Conservation (phyloP, 2,329 filamentous ascomycete species). For the Penicillium sumatraense region DNA sequence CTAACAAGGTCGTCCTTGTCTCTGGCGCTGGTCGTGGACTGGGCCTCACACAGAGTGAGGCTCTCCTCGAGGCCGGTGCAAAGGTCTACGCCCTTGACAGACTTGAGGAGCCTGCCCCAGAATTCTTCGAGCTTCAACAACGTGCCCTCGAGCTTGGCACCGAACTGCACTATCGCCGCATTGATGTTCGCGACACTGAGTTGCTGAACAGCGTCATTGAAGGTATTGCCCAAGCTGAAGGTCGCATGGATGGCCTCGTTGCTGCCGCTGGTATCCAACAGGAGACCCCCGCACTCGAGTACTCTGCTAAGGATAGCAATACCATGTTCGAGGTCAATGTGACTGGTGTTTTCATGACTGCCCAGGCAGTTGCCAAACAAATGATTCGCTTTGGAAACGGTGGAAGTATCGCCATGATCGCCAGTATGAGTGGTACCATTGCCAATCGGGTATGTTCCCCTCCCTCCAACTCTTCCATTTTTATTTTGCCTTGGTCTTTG, state of each 20-base stretch:
- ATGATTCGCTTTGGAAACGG: conserved; percentile 65
- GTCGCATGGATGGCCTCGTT: conserved; percentile 78
- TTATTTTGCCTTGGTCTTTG: background rate
- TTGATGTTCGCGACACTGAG: conserved; percentile 77
- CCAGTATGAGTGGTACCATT: conserved; percentile 65
- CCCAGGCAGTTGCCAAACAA: conserved; percentile 66
- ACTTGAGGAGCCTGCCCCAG: conserved; percentile 51
- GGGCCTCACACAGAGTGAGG: conserved; percentile 74
- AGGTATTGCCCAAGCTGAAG: conserved; percentile 70
- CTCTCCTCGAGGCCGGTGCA: conserved; percentile 75
- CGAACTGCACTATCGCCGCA: conserved; percentile 72
- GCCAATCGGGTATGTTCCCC: conserved; percentile 55
- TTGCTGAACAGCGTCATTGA: conserved; percentile 69
- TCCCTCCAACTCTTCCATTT: background rate
- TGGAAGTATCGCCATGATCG: conserved; percentile 66
- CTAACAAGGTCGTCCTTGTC: conserved; percentile 71
- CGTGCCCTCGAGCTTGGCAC: conserved; percentile 70
- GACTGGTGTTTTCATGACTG: conserved; percentile 66
- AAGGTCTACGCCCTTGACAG: conserved; percentile 55
- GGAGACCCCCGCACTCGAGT: conserved; percentile 81
- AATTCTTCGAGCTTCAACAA: conserved; percentile 68
- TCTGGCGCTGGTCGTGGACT: conserved; percentile 74
- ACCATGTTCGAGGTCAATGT: conserved; percentile 67
- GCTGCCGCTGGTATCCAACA: conserved; percentile 76
- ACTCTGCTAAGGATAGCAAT: conserved; percentile 65